Percentiles rank a stretch among this genome's conserved stretches.
Evolutionary conservation across 2,329 filamentous ascomycete genomes (phyloP).

Genomic region (Sporothrix luriei): DNA sequence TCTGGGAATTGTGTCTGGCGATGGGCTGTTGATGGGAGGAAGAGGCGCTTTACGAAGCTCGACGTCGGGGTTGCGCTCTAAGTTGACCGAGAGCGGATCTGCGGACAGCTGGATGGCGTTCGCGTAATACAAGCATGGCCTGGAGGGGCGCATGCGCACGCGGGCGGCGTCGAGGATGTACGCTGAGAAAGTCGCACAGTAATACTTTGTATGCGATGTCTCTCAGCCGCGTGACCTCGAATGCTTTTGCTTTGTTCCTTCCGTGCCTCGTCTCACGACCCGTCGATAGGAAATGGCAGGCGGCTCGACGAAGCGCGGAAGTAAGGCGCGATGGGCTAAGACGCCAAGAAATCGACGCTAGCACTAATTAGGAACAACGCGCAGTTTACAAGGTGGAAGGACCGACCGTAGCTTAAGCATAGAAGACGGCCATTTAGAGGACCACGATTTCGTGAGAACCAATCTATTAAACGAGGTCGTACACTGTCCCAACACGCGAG

Average conservation of each 20-base stretch:
- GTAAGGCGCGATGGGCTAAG: conserved; percentile 9
- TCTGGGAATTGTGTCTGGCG: too few species aligned
- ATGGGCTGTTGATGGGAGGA: neutral
- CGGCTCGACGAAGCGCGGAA: neutral
- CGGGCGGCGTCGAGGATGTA: neutral
- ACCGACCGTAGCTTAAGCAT: neutral
- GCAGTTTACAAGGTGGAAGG: conserved; percentile 1
- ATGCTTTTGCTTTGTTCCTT: neutral
- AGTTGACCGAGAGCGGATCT: neutral
- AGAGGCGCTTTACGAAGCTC: neutral
- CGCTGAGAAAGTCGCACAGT: neutral
- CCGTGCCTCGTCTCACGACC: conserved; percentile 17
- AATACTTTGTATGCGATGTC: neutral
- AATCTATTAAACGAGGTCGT: conserved; percentile 10
- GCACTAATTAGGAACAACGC: neutral
- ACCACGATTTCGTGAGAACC: conserved; percentile 13
- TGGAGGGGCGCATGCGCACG: conserved; percentile 2
- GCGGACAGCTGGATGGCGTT: neutral
- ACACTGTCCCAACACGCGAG: neutral
- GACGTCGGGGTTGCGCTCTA: neutral
- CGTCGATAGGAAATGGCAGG: conserved; percentile 10
- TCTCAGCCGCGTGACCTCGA: conserved; percentile 1
- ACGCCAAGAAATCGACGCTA: neutral
- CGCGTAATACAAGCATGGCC: neutral
- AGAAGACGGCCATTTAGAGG: too few species aligned